phyloP scores from a whole-genome alignment of 1,284 basidiomycete genomes.

The Ustilago shanxiensis region DNA sequence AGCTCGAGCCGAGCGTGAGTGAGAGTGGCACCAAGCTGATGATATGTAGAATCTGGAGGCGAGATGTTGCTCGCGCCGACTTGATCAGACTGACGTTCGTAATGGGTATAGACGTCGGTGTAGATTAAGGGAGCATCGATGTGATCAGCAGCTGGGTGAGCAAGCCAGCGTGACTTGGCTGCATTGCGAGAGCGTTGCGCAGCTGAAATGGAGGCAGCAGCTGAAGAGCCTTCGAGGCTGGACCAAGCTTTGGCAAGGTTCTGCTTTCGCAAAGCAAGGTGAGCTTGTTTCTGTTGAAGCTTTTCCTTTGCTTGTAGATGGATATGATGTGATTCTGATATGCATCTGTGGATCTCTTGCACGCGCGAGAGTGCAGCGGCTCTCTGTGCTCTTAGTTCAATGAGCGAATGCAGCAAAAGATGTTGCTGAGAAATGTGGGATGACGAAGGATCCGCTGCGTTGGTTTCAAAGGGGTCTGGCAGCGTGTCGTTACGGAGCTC shows the following conservation, averaged over 20 bases:
- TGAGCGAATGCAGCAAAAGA: constrained; percentile 23
- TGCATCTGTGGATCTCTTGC: constrained; percentile 36
- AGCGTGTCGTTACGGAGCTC: constrained; percentile 10
- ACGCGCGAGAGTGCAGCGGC: constrained; percentile 28
- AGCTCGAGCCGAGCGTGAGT: constrained; percentile 26
- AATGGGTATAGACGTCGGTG: constrained; percentile 49
- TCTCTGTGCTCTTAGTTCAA: constrained; percentile 30
- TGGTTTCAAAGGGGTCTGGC: constrained; percentile 42
- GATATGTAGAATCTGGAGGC: constrained; percentile 10
- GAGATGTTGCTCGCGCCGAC: neutral
- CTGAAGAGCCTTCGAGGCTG: constrained; percentile 40
- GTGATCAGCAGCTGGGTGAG: constrained; percentile 37
- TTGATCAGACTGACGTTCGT: constrained; percentile 14
- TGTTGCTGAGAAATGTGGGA: neutral
- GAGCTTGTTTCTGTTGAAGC: constrained; percentile 30
- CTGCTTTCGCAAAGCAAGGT: constrained; percentile 33
- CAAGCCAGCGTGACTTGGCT: constrained; percentile 37
- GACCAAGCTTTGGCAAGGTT: constrained; percentile 54
- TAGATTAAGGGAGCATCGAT: constrained; percentile 24
- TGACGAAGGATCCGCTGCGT: constrained; percentile 9
- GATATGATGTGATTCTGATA: constrained; percentile 34
- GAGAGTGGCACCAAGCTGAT: constrained; percentile 33
- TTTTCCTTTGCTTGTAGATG: constrained; percentile 24
- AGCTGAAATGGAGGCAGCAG: constrained; percentile 17
- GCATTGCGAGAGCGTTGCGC: constrained; percentile 33